Evolutionary conservation across 805 yeast species (phyloP).

Genomic region (Teunomyces funiuensis): DNA sequence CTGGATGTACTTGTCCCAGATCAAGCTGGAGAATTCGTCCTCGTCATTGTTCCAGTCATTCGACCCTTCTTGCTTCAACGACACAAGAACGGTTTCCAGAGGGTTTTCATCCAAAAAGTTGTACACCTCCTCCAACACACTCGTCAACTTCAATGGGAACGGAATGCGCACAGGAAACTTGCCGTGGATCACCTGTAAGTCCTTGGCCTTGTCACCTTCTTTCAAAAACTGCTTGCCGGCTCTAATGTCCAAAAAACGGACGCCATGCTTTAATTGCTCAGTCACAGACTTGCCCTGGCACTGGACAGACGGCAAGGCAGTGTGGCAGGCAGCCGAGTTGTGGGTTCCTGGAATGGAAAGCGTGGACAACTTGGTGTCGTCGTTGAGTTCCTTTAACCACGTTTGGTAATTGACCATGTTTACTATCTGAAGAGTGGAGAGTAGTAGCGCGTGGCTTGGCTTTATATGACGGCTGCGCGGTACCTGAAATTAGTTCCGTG

Average conservation of each 20-base stretch:
- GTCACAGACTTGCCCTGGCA: constrained; percentile 65
- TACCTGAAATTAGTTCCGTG: constrained; percentile 3
- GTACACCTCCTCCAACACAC: constrained; percentile 58
- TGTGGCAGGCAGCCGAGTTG: constrained; percentile 71
- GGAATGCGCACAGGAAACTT: constrained; percentile 70
- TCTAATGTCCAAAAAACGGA: constrained; percentile 72
- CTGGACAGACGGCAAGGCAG: constrained; percentile 72
- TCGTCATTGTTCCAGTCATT: constrained; percentile 60
- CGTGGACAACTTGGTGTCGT: constrained; percentile 49
- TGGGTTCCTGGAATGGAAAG: constrained; percentile 84
- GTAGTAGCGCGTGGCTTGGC: not conserved
- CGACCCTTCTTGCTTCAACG: constrained; percentile 73
- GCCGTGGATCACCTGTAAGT: constrained; percentile 70
- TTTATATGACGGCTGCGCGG: not conserved
- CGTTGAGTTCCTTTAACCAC: constrained; percentile 59
- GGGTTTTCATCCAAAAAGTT: constrained; percentile 51
- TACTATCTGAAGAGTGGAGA: too few species aligned
- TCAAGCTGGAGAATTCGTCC: constrained; percentile 63
- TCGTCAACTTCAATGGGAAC: constrained; percentile 51
- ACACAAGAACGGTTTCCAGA: constrained; percentile 63
- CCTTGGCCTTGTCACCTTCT: constrained; percentile 49
- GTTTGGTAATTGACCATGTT: constrained; percentile 40
- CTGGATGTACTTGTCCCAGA: constrained; percentile 58
- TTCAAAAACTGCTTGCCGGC: constrained; percentile 58
- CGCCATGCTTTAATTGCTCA: constrained; percentile 68